A percentile compares a stretch with the other conserved stretches of the same genome.
phyloP scores from a whole-genome alignment of 805 yeast genomes.

The Ogataea angusta region DNA sequence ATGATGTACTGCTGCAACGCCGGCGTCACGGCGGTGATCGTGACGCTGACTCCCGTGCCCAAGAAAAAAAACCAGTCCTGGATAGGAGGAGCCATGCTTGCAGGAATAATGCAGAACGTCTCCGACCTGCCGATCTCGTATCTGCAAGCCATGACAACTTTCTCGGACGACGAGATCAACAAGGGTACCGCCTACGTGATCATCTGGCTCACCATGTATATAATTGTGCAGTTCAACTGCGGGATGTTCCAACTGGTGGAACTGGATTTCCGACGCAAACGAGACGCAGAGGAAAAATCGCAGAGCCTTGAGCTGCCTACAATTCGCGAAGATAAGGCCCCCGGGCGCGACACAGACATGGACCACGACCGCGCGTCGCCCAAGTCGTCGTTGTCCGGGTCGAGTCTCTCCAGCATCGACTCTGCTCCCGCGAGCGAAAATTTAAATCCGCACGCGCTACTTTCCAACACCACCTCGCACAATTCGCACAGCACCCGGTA shows the following conservation, averaged over 20 bases:
- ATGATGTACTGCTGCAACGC: constrained; percentile 52
- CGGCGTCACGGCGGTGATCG: constrained; percentile 38
- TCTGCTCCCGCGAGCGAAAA: constrained; percentile 1
- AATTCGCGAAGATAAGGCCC: neutral
- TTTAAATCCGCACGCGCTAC: constrained; percentile 17
- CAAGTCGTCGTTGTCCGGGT: constrained; percentile 12
- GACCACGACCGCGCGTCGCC: constrained; percentile 10
- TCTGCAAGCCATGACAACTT: constrained; percentile 55
- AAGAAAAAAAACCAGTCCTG: constrained; percentile 42
- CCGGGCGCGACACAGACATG: neutral
- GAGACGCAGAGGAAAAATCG: constrained; percentile 10
- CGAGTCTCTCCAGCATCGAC: constrained; percentile 14
- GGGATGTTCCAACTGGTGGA: constrained; percentile 49
- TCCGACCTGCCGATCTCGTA: constrained; percentile 78
- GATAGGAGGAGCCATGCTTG: constrained; percentile 68
- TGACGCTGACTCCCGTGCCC: constrained; percentile 46
- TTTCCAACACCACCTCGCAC: constrained; percentile 1
- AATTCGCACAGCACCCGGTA: neutral
- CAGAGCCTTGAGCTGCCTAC: neutral
- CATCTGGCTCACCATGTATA: constrained; percentile 53
- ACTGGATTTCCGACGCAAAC: constrained; percentile 44
- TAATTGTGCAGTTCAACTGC: constrained; percentile 49
- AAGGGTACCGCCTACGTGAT: constrained; percentile 50
- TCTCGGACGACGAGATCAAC: constrained; percentile 33
- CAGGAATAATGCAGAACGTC: constrained; percentile 71